Evolutionary conservation across 1,284 basidiomycete genomes (phyloP).

Genomic region (Gomphus bonarii): DNA sequence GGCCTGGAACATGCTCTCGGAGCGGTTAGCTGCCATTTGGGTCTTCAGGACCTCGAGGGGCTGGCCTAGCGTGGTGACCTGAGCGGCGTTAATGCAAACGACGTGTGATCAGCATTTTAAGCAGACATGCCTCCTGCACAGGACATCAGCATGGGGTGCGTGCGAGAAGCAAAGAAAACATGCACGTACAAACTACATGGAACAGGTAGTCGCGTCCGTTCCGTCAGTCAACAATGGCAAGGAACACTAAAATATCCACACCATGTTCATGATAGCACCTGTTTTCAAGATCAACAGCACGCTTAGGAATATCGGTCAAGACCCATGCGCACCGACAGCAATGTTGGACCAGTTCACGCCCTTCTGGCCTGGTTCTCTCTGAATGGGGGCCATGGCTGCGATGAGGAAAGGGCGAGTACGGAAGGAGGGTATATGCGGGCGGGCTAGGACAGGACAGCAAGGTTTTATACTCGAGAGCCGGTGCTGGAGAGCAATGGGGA

Average conservation of each 20-base stretch:
- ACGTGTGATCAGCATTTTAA: not conserved
- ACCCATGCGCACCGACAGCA: conserved; percentile 67
- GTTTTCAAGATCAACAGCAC: conserved; percentile 13
- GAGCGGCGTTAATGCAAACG: conserved; percentile 14
- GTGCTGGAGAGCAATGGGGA: too few relatives aligned
- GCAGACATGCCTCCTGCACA: conserved; percentile 10
- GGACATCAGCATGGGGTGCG: conserved; percentile 7
- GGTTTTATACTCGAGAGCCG: not conserved
- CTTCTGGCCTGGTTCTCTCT: conserved; percentile 81
- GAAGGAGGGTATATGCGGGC: not conserved
- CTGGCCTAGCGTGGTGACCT: conserved; percentile 96
- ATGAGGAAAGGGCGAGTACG: not conserved
- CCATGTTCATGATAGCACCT: conserved; percentile 98
- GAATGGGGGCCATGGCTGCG: conserved; percentile 50
- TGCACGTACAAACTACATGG: conserved; percentile 47
- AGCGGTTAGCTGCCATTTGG: conserved; percentile 93
- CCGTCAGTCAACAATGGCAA: not conserved
- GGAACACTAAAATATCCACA: conserved; percentile 24
- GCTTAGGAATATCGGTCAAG: conserved; percentile 12
- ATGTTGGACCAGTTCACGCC: conserved; percentile 99
- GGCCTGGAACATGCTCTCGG: conserved; percentile 85
- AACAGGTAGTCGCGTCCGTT: not conserved
- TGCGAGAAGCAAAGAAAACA: conserved; percentile 3
- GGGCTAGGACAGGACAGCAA: not conserved
- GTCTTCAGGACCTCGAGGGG: conserved; percentile 98